These are phyloP conservation scores for Xanthoconium stramineum DNA, from an alignment of 768 basidiomycete genomes.

Conservation along the genomic window DNA sequence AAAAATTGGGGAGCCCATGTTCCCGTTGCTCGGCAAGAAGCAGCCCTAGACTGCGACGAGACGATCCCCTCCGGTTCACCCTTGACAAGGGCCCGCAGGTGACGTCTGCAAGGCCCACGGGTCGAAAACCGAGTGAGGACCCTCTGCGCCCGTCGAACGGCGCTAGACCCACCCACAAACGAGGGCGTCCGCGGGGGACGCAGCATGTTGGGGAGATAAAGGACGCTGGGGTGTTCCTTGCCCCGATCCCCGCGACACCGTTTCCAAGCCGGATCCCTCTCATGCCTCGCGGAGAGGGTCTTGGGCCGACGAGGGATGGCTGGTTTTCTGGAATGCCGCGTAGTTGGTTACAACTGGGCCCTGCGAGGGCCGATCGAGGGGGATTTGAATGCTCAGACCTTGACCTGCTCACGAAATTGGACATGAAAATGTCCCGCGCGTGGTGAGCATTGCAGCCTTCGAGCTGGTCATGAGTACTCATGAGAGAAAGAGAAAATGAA, in stretches of 20 bases:
- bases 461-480: constrained; percentile 34
- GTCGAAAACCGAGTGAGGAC: no score
- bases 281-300: constrained; percentile 35
- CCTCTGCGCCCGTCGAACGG: neutral
- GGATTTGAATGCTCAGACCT: constrained; percentile 74
- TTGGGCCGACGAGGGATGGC: constrained; percentile 34
- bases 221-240: constrained; percentile 12
- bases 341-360: constrained; percentile 53
- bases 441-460: constrained; percentile 71
- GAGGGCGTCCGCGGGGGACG: constrained; percentile 14
- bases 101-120: neutral
- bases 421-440: constrained; percentile 41
- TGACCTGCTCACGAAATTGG: constrained; percentile 67
- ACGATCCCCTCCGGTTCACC: no score
- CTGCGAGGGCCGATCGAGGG: constrained; percentile 62
- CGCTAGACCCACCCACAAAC: neutral
- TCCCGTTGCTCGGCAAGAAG: no score
- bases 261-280: constrained; percentile 38
- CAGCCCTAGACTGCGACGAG: neutral
- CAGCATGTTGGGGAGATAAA: constrained; percentile 13
- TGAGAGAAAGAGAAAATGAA: no score
- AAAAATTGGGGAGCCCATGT: no score
- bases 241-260: constrained; percentile 54
- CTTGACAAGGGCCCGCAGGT: neutral
- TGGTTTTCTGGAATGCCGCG: constrained; percentile 70